Evolutionary conservation across 1,139 yeast genomes (phyloP), one percentile per base, ranked within the genome.

Genomic region (Saccharomyces hybrid): DNA sequence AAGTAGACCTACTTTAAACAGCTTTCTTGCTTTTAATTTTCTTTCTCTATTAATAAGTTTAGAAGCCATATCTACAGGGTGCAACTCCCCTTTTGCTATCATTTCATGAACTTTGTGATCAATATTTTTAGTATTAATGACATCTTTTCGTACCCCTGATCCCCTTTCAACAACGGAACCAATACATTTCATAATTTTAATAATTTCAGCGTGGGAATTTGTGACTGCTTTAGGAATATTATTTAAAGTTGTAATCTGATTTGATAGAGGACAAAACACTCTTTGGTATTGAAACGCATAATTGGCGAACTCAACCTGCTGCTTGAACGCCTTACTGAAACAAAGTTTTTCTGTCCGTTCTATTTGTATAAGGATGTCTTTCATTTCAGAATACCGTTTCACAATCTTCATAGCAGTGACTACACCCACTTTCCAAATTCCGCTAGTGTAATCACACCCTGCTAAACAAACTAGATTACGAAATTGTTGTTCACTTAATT

Each of bases 401-500:
- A 88, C 82, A 48, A 84, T 65, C 48, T 73, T 74, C 56, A 86
- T 80, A 0, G 97, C 96, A 32, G 85, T 85, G 52, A 83, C 81
- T 13, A 89, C 74, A 0, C 98, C 99, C 25, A 91, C 76, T 3
- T 88, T 85, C 0, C 84, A 81, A 8, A 93, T 73, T 0, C 98
- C 98, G 54, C 82, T 82, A 0, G 96, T 88, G 65, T 93, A 93
- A 68, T 93, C 99, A 71, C 99, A 93, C 0, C 99, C 99, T 5
- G 96, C 81, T 4, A 93, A 69, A 65, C 90, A 85, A 1, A 96
- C 98, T 68, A 88, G 80, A 52, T 83, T 75, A 51, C 95, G 75
- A 55, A 89, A 67, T 62, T 88, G 88, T 9, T 78, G 79, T 14
- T 73, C 78, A 32, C 78, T 70, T 60, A 84, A 73, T 50, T 73